Evolutionary conservation across 2,329 filamentous ascomycete species (phyloP).

Genomic region (Trichophyton benhamiae): DNA sequence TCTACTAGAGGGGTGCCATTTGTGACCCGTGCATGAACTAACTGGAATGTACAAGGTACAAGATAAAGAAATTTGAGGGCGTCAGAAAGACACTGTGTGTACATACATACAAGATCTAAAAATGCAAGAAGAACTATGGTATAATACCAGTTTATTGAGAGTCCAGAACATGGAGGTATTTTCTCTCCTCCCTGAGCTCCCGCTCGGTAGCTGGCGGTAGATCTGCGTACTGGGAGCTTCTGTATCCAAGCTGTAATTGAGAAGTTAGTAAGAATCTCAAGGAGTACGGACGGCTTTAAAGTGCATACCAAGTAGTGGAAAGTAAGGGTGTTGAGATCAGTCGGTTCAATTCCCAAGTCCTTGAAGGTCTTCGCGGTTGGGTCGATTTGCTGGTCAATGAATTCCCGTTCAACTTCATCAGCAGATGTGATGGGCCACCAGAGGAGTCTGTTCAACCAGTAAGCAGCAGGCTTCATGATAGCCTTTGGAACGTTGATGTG

Average conservation of each 20-base stretch:
- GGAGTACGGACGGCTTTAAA: not conserved
- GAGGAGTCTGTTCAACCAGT: conserved; percentile 63
- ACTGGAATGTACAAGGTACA: not conserved
- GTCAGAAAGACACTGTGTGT: conserved; percentile 25
- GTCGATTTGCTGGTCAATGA: conserved; percentile 86
- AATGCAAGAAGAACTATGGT: conserved; percentile 15
- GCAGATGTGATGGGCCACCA: conserved; percentile 81
- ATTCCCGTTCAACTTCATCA: conserved; percentile 84
- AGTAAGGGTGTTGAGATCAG: conserved; percentile 72
- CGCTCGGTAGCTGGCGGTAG: conserved; percentile 87
- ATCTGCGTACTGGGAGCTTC: conserved; percentile 80
- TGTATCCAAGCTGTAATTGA: conserved; percentile 63
- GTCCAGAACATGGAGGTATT: conserved; percentile 89
- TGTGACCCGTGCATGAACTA: not conserved
- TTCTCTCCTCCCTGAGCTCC: conserved; percentile 88
- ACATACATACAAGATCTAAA: conserved; percentile 30
- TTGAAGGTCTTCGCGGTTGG: conserved; percentile 86
- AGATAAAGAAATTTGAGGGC: not conserved
- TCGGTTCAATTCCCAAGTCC: conserved; percentile 80
- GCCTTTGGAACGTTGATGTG: conserved; percentile 84
- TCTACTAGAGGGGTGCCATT: not conserved
- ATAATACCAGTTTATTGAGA: conserved; percentile 49
- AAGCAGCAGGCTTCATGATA: conserved; percentile 62
- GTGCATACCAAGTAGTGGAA: conserved; percentile 80
- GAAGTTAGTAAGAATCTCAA: conserved; percentile 11